These are phyloP conservation scores for Bombardia bombarda DNA, from an alignment of 495 filamentous ascomycete genomes.

Conservation along the genomic window DNA sequence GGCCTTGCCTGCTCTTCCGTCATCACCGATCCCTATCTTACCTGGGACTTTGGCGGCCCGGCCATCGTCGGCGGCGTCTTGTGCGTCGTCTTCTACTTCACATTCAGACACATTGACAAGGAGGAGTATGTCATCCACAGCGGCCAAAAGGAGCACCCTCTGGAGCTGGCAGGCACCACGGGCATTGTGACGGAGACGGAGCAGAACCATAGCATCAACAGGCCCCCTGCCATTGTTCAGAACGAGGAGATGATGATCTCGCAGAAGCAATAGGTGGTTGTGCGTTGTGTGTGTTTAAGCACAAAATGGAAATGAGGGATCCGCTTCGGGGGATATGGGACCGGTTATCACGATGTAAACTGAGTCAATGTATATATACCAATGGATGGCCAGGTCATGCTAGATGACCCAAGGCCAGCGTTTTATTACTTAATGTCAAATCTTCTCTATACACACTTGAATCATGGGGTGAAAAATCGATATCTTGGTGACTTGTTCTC, in stretches of 20 bases:
- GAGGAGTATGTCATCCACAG: slow-evolving; percentile 37
- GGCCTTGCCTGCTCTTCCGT: slow-evolving; percentile 53
- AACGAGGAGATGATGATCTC: slow-evolving; percentile 39
- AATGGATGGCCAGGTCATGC: no score
- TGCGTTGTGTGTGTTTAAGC: no score
- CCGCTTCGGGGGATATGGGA: no score
- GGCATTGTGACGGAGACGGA: slow-evolving; percentile 32
- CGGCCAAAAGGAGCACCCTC: slow-evolving; percentile 28
- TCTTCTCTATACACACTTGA: no score
- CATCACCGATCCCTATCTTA: slow-evolving; percentile 52
- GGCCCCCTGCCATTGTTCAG: slow-evolving; percentile 29
- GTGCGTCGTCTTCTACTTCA: slow-evolving; percentile 40
- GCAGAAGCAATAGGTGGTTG: slow-evolving; percentile 32
- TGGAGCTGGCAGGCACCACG: slow-evolving; percentile 24
- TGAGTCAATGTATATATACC: no score
- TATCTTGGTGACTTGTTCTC: no score
- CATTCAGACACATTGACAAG: slow-evolving; percentile 42
- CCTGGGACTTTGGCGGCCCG: slow-evolving; percentile 46
- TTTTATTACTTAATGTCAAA: no score
- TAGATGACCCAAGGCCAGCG: no score
- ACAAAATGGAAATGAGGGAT: no score
- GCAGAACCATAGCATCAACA: slow-evolving; percentile 29
- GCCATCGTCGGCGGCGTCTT: slow-evolving; percentile 40
- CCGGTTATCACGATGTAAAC: no score
- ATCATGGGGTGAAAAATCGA: no score